Evolutionary conservation across 306 rosid genomes (phyloP).

Genomic region (Alnus glutinosa): DNA sequence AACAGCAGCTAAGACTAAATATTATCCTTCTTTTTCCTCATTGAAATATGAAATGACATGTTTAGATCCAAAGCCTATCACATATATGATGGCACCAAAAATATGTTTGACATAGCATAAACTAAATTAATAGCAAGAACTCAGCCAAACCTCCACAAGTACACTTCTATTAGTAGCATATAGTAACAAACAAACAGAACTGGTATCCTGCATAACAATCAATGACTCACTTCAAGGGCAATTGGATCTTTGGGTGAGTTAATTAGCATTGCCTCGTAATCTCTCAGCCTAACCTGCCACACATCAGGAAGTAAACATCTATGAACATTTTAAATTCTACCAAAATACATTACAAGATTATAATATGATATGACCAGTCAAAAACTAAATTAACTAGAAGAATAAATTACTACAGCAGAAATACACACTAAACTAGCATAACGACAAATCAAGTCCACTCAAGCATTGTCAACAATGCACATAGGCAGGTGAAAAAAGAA

Average conservation of each 20-base stretch:
- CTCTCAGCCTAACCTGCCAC: conserved; percentile 78
- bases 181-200: conserved; percentile 34
- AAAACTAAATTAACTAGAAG: conserved; percentile 3
- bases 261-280: conserved; percentile 62
- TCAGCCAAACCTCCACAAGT: background rate
- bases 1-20: background rate
- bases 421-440: background rate
- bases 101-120: background rate
- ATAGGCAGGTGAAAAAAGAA: background rate
- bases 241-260: conserved; percentile 74
- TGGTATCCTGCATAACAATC: background rate
- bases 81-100: background rate
- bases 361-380: background rate
- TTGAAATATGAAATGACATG: background rate
- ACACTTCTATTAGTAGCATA: conserved; percentile 16
- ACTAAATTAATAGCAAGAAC: background rate
- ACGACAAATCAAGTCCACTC: background rate
- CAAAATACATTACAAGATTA: background rate
- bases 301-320: conserved; percentile 22
- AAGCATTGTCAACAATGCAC: background rate
- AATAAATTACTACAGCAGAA: background rate
- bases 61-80: background rate
- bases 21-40: background rate
- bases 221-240: conserved; percentile 83
- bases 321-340: conserved; percentile 14